These are phyloP conservation scores for Inga oerstediana DNA, from an alignment of 306 rosid species.

Conservation along the genomic window DNA sequence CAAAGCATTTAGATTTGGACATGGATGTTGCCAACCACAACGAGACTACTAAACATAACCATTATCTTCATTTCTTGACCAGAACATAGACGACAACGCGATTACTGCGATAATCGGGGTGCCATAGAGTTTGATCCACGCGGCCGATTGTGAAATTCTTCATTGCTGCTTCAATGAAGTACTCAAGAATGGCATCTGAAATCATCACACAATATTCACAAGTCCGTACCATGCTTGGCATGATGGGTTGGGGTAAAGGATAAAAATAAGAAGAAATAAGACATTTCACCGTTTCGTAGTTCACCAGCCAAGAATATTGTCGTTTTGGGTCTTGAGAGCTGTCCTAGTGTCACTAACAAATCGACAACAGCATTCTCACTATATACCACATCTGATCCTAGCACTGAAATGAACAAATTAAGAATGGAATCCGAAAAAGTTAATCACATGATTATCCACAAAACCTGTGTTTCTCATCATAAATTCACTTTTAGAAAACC, in stretches of 20 bases:
- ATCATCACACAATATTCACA: constrained; percentile 31
- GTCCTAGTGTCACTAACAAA: constrained; percentile 64
- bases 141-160: constrained; percentile 71
- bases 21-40: background rate
- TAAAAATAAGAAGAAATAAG: background rate
- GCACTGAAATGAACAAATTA: constrained; percentile 47
- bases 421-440: background rate
- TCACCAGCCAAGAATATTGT: constrained; percentile 83
- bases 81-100: constrained; percentile 77
- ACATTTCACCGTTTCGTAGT: constrained; percentile 66
- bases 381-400: constrained; percentile 86
- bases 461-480: background rate
- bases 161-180: constrained; percentile 73
- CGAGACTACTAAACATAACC: constrained; percentile 1
- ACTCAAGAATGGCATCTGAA: constrained; percentile 84
- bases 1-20: constrained; percentile 13
- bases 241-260: background rate
- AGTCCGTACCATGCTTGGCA: constrained; percentile 19
- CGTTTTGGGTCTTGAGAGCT: constrained; percentile 71
- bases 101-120: constrained; percentile 72
- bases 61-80: constrained; percentile 54
- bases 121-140: constrained; percentile 75
- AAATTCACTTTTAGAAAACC: background rate
- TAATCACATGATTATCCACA: background rate
- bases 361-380: constrained; percentile 76